Evolutionary conservation across 2,329 filamentous ascomycete genomes (phyloP).

Genomic region (Talaromyces marneffei): DNA sequence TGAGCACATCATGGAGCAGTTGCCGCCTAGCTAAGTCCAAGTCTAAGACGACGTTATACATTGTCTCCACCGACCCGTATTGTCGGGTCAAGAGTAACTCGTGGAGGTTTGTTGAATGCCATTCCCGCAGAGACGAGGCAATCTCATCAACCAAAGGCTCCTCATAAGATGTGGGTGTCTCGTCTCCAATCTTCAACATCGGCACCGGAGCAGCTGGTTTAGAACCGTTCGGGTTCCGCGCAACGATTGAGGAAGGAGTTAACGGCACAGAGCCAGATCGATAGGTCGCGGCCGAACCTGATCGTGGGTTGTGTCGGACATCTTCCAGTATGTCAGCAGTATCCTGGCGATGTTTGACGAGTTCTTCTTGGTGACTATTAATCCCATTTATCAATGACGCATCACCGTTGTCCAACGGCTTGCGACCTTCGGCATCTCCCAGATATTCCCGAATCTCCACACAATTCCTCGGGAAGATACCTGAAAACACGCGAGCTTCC

Average conservation of each 20-base stretch:
- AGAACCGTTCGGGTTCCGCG: constrained; percentile 56
- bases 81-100: constrained; percentile 77
- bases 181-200: constrained; percentile 95
- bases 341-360: neutral
- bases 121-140: constrained; percentile 90
- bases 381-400: constrained; percentile 31
- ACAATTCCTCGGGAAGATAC: constrained; percentile 90
- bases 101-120: constrained; percentile 96
- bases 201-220: constrained; percentile 89
- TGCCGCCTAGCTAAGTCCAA: constrained; percentile 82
- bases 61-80: constrained; percentile 73
- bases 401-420: constrained; percentile 30
- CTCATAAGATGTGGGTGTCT: constrained; percentile 80
- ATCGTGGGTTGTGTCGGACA: constrained; percentile 24
- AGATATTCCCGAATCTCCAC: constrained; percentile 92
- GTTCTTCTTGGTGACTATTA: constrained; percentile 34
- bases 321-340: constrained; percentile 7
- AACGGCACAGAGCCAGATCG: constrained; percentile 29
- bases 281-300: constrained; percentile 24
- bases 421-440: constrained; percentile 57
- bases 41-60: constrained; percentile 73
- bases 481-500: constrained; percentile 95
- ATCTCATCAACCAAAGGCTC: constrained; percentile 97
- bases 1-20: constrained; percentile 89
- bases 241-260: constrained; percentile 29